Evolutionary conservation across 176 grass and related monocot species (phyloP), one percentile per base, ranked within the genome.

Genomic region (Thinopyrum elongatum): DNA sequence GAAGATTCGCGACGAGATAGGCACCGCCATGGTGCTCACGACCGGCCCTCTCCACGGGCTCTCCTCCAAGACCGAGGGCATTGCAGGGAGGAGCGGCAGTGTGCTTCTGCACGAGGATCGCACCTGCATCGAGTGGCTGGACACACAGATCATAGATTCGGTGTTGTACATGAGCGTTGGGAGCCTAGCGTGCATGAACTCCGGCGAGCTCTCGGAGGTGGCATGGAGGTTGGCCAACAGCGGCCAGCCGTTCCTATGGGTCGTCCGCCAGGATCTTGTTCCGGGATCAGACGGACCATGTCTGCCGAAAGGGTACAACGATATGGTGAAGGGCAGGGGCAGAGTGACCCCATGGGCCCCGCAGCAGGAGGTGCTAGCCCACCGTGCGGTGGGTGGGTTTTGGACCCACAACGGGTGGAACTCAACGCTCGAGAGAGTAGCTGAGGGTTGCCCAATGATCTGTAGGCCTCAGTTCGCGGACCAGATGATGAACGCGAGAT

Each of bases 121-220:
- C 0, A 16, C 34, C 11, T 91, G 89, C 82, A 70, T 91, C 1
- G 76, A 23, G 42, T 88, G 78, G 86, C 71, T 91, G 7, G 77
- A 88, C 27, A 15, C 49, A 6, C 78, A 82, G 17, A 22, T 65
- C 2, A 19, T 44, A 7, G 59, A 22, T 63, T 85, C 86, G 9
- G 86, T 91, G 11, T 23, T 91, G 28, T 88, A 91, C 70, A 39
- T 88, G 13, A 85, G 86, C 71, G 85, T 91, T 29, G 86, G 82
- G 22, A 91, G 86, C 82, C 19, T 88, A 10, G 64, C 82, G 15
- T 51, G 5, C 76, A 42, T 91, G 76, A 70, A 61, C 23, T 13
- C 57, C 27, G 16, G 9, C 8, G 89, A 85, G 10, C 78, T 91
- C 15, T 46, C 10, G 6, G 86, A 91, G 3, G 35, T 33, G 0